A percentile compares a stretch with the other conserved stretches of the same genome.
phyloP scores from a whole-genome alignment of 228 moss, liverwort and hornwort species.

The Sphagnum fallax region DNA sequence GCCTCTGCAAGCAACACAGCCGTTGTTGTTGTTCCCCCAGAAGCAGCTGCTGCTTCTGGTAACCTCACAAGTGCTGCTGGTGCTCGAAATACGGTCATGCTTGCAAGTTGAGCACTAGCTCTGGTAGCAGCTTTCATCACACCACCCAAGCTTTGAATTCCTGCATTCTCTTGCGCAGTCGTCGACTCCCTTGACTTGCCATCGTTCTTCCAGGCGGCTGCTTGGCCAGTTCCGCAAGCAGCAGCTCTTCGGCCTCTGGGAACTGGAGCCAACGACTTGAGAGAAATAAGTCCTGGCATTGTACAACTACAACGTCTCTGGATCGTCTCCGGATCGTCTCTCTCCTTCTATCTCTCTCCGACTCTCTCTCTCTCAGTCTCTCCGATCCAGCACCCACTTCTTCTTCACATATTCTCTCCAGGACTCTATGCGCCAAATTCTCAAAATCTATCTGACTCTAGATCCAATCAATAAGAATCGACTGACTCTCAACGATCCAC shows the following conservation, averaged over 20 bases:
- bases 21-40: conserved; percentile 41
- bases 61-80: neutral
- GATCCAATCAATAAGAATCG: no score
- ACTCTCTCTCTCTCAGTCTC: no score
- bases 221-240: no score
- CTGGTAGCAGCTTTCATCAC: conserved; percentile 19
- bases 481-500: no score
- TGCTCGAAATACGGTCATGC: conserved; percentile 15
- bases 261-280: conserved; percentile 56
- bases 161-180: conserved; percentile 35
- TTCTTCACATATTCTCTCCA: no score
- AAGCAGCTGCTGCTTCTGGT: conserved; percentile 9
- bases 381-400: no score
- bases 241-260: conserved; percentile 3
- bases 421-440: no score
- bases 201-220: conserved; percentile 8
- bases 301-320: neutral
- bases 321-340: no score
- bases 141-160: conserved; percentile 9
- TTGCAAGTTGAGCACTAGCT: conserved; percentile 14
- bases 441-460: no score
- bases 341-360: no score
- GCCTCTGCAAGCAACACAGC: conserved; percentile 41
- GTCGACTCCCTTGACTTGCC: conserved; percentile 30
- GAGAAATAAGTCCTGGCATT: conserved; percentile 67